Evolutionary conservation across 73 alveolate species (phyloP).

Genomic region (Paramecium sexaurelia): DNA sequence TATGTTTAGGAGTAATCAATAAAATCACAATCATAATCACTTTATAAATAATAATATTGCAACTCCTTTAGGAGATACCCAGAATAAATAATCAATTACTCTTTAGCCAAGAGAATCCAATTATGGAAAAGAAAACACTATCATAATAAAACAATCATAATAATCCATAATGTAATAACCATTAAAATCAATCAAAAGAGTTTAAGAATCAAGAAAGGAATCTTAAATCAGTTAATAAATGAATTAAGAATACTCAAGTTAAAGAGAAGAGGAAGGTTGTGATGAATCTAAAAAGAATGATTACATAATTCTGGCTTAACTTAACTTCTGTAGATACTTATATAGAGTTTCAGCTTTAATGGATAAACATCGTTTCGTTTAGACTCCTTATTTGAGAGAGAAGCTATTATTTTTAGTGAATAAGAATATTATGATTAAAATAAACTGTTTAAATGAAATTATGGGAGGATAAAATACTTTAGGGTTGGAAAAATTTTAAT

Average conservation of each 20-base stretch:
- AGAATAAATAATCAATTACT: neutral
- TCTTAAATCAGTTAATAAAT: neutral
- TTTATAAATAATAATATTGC: neutral
- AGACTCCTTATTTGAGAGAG: conserved; percentile 49
- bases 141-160: neutral
- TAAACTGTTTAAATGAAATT: conserved; percentile 45
- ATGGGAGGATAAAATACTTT: conserved; percentile 40
- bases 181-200: conserved; percentile 28
- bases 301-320: conserved; percentile 50
- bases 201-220: conserved; percentile 18
- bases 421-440: conserved; percentile 61
- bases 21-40: neutral
- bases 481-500: neutral
- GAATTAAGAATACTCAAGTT: neutral
- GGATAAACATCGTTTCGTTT: conserved; percentile 43
- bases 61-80: neutral
- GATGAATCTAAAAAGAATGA: conserved; percentile 40
- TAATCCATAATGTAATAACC: neutral
- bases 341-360: conserved; percentile 55
- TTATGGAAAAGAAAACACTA: conserved; percentile 43
- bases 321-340: conserved; percentile 58
- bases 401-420: conserved; percentile 53
- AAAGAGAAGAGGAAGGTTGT: neutral
- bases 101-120: neutral
- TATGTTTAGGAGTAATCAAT: neutral